Base-by-base conservation (phyloP, 2,329 filamentous ascomycete species). In the Knoxdaviesia capensis region DNA sequence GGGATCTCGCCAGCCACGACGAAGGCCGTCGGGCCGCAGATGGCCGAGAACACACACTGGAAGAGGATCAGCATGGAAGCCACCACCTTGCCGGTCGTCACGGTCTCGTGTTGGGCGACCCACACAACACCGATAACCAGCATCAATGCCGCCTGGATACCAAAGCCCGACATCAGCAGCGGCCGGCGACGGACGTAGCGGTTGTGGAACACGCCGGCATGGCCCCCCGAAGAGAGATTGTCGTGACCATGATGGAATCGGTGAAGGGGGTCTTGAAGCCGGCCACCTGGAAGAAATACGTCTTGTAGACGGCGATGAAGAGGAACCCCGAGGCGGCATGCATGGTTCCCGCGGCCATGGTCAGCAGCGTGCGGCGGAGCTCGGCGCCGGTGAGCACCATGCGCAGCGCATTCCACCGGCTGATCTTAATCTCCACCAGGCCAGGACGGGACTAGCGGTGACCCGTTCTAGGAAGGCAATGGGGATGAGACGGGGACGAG, bases 281-380 rank as follows among this genome's bases (percentile, higher is more conserved):
- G 29, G 43, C 43, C 28, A 45, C 40, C 37, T 45, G 43, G 43
- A 45, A 45, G 40, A 45, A 45, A 40, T 45, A 45, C 20, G 43
- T 45, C 29, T 42, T 45, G 31, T 45, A 45, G 37, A 40, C 40
- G 29, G 43, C 42, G 34, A 45, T 41, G 36, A 45, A 45, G 6
- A 40, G 43, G 43, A 45, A 45, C 11, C 43, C 43, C 20, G 43
- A 45, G 8, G 43, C 43, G 9, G 36, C 43, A 20, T 42, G 40
- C 40, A 45, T 42, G n/a, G 40, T 42, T 28, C 43, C 43, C 10
- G 30, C 31, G 6, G 43, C 43, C 29, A 42, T 40, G 32, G 39
- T 42, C 36, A 45, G 43, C 6, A 45, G 43, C 10, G 43, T 45
- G n/a, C 43, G 43, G 34, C 43, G 43, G 40, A 11, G 43, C 40